Evolutionary conservation across 2,329 filamentous ascomycete species (phyloP), one percentile per base, ranked within the genome.

Genomic region (Cercospora janseana): DNA sequence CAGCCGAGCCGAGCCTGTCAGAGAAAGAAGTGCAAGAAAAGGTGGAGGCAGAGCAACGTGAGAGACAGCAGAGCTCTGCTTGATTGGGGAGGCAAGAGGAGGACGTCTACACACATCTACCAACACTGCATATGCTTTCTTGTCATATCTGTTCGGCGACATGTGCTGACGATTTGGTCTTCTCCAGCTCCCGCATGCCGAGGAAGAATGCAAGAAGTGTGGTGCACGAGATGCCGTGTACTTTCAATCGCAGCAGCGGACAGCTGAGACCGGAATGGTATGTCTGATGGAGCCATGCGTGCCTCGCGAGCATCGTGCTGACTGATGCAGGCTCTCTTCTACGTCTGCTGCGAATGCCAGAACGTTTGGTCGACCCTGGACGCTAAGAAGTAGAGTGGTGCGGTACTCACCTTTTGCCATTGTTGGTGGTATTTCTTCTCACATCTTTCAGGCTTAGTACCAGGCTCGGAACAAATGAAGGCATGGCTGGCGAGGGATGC

Each of bases 191-290:
- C 57, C 57, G 42, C 57, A 60, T 34, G 55, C 55, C 63, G 88
- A 89, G 69, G 89, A 87, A 73, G 79, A 80, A 54, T 98, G 93
- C 74, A 89, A 90, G 45, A 80, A 78, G 61, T 98, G 94, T 77
- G 79, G 81, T 60, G 87, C 93, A 70, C 82, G 83, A 62, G 91
- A 97, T 73, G 90, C 91, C 37, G 94, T 98, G 53, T 98, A 95
- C 75, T 98, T 98, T 77, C 93, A 98, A 75, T 96, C 91, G 55
- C 93, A 98, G 70, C 91, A 97, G 76, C 87, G 93, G 72, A 95
- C 87, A 61, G 88, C 89, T 41, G 91, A 97, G 72, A 98, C 93
- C 35, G 93, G 93, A 75, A 98, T 98, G 93, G 93, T 97, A 73
- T 78, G 87, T 61, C 16, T 7, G n/a, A n/a, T n/a, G n/a, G 18